Conservation (phyloP, 2,329 filamentous ascomycete genomes). For the Stachybotrys echinatus region DNA sequence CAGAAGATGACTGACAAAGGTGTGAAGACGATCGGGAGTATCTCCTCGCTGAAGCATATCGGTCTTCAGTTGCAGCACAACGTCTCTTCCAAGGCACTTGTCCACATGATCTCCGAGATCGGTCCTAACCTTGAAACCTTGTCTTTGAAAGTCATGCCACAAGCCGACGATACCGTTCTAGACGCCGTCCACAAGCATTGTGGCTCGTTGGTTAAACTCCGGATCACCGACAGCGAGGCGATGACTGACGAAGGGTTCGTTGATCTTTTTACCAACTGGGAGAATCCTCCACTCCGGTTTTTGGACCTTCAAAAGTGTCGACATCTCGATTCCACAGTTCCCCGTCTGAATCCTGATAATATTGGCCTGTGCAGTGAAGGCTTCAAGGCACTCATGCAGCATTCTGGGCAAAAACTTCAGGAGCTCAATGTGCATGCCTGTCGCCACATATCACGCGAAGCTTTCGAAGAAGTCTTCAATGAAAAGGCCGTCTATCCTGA, state of each 20-base stretch:
- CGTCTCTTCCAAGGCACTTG: constrained; percentile 52
- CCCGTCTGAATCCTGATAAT: constrained; percentile 58
- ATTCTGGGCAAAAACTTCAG: constrained; percentile 64
- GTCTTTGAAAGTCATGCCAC: constrained; percentile 64
- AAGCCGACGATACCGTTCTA: constrained; percentile 65
- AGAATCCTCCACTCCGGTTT: constrained; percentile 63
- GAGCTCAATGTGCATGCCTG: constrained; percentile 77
- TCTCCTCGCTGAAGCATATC: constrained; percentile 66
- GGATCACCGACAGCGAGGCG: constrained; percentile 70
- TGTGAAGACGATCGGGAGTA: constrained; percentile 56
- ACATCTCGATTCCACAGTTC: constrained; percentile 65
- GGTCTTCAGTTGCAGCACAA: constrained; percentile 61
- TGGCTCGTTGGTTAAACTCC: constrained; percentile 65
- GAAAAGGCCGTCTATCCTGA: constrained; percentile 57
- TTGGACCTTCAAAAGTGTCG: constrained; percentile 75
- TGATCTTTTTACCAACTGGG: constrained; percentile 69
- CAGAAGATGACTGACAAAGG: constrained; percentile 64
- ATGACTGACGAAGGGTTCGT: constrained; percentile 73
- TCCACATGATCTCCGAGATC: constrained; percentile 54
- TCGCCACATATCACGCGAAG: constrained; percentile 68
- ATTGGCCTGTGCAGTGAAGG: constrained; percentile 72
- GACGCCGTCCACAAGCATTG: constrained; percentile 67
- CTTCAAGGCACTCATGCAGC: constrained; percentile 76
- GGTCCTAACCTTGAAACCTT: constrained; percentile 69
- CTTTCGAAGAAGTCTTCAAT: constrained; percentile 71